phyloP scores from a whole-genome alignment of 306 rosid species.

The Inga leiocalycina region DNA sequence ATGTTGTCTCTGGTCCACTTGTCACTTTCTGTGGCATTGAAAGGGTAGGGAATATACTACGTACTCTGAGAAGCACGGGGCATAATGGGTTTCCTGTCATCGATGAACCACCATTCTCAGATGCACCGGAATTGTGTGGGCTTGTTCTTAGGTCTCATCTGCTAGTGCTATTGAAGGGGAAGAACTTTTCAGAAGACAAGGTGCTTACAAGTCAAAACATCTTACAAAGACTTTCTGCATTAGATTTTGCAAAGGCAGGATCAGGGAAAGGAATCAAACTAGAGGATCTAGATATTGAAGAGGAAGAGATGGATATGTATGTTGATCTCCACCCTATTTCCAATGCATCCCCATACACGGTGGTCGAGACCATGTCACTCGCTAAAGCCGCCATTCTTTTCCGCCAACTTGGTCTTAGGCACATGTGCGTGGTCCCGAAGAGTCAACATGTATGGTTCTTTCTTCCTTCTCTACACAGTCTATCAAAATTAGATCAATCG shows the following conservation, averaged over 20 bases:
- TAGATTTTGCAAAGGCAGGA: constrained; percentile 84
- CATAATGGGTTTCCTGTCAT: constrained; percentile 96
- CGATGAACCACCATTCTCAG: constrained; percentile 80
- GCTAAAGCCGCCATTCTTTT: constrained; percentile 88
- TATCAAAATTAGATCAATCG: not conserved
- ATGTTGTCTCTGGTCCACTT: constrained; percentile 83
- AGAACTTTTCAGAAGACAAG: constrained; percentile 57
- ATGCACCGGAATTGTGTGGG: constrained; percentile 74
- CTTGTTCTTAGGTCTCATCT: constrained; percentile 86
- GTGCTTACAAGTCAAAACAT: constrained; percentile 30
- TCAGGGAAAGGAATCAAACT: constrained; percentile 80
- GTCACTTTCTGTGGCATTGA: constrained; percentile 71
- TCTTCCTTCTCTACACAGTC: not conserved
- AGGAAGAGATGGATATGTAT: constrained; percentile 85
- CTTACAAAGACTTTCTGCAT: constrained; percentile 44
- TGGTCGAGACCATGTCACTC: constrained; percentile 87
- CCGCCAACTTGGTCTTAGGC: constrained; percentile 80
- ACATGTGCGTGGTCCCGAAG: constrained; percentile 84
- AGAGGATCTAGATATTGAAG: constrained; percentile 65
- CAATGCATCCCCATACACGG: constrained; percentile 82
- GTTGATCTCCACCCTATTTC: constrained; percentile 83
- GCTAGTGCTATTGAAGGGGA: constrained; percentile 76
- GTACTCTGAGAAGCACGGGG: constrained; percentile 60
- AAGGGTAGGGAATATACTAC: constrained; percentile 63
- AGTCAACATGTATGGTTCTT: constrained; percentile 67